phyloP scores from a whole-genome alignment of 257 asterid genomes.

The Salvia miltiorrhiza region DNA sequence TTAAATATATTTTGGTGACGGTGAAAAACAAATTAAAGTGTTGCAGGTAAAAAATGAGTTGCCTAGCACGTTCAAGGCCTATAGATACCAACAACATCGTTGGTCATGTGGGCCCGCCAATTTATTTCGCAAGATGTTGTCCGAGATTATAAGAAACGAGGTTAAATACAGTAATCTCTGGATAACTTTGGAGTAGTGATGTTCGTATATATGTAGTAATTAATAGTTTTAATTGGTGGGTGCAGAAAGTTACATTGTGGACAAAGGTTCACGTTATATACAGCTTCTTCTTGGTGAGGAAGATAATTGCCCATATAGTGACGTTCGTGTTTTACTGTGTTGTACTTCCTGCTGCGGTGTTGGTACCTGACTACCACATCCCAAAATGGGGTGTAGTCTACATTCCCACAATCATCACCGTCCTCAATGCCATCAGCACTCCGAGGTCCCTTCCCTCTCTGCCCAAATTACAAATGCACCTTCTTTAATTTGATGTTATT shows the following conservation, averaged over 20 bases:
- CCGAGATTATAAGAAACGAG: conserved; percentile 74
- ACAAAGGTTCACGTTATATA: conserved; percentile 84
- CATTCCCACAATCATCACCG: conserved; percentile 71
- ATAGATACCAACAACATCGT: conserved; percentile 88
- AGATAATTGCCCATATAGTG: conserved; percentile 82
- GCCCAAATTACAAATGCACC: too few species aligned
- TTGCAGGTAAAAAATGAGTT: conserved; percentile 84
- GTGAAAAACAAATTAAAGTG: not conserved
- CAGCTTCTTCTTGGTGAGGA: conserved; percentile 91
- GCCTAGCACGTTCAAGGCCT: conserved; percentile 96
- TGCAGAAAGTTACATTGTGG: conserved; percentile 83
- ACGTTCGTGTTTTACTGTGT: conserved; percentile 78
- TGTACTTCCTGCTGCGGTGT: conserved; percentile 77
- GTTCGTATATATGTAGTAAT: too few species aligned
- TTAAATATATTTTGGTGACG: not conserved
- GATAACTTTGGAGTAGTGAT: not conserved
- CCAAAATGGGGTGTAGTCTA: conserved; percentile 93
- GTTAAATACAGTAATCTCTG: conserved; percentile 22
- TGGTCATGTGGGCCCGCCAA: conserved; percentile 99
- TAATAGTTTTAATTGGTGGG: not conserved
- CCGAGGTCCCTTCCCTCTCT: conserved; percentile 55
- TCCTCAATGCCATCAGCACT: conserved; percentile 80
- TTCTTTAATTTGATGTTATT: not conserved
- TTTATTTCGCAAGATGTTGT: conserved; percentile 75
- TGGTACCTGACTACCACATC: conserved; percentile 77